Evolutionary conservation across 192 early-diverging fungal genomes (phyloP).

Genomic region (Gigaspora rosea): DNA sequence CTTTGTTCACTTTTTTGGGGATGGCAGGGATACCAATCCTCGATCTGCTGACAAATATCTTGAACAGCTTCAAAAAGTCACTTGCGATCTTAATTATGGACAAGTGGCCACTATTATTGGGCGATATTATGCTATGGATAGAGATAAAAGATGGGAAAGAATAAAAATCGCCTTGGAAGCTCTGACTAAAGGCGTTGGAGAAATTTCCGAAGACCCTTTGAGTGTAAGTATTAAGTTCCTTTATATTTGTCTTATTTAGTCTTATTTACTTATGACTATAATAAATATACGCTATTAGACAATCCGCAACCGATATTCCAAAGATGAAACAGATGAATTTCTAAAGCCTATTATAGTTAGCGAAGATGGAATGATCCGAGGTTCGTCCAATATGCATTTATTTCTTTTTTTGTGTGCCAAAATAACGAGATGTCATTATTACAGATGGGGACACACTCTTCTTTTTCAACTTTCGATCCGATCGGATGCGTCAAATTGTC

Average conservation of each 20-base stretch:
- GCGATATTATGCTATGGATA: slow-evolving; percentile 99
- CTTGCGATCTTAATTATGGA: slow-evolving; percentile 74
- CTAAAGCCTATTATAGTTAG: slow-evolving; percentile 96
- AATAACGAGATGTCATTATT: background rate
- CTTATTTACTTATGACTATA: too few relatives aligned
- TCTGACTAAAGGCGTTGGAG: slow-evolving; percentile 77
- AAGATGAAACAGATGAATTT: slow-evolving; percentile 99
- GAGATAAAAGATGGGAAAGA: slow-evolving; percentile 99
- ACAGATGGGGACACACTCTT: slow-evolving; percentile 87
- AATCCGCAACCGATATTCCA: slow-evolving; percentile 83
- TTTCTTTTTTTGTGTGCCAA: background rate
- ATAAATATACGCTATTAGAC: slow-evolving; percentile 39
- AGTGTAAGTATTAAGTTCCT: slow-evolving; percentile 35
- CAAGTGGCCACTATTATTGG: slow-evolving; percentile 91
- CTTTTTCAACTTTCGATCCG: slow-evolving; percentile 98
- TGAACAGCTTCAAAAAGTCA: slow-evolving; percentile 65
- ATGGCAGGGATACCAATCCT: slow-evolving; percentile 96
- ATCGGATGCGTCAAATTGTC: slow-evolving; percentile 95
- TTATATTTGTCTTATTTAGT: background rate
- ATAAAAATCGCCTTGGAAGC: slow-evolving; percentile 93
- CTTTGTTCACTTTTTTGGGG: too few relatives aligned
- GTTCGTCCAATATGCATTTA: background rate
- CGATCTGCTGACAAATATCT: slow-evolving; percentile 84
- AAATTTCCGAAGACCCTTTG: slow-evolving; percentile 66
- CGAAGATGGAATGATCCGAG: slow-evolving; percentile 70